phyloP scores from a whole-genome alignment of 2,329 filamentous ascomycete genomes.

The Aureobasidium musti region DNA sequence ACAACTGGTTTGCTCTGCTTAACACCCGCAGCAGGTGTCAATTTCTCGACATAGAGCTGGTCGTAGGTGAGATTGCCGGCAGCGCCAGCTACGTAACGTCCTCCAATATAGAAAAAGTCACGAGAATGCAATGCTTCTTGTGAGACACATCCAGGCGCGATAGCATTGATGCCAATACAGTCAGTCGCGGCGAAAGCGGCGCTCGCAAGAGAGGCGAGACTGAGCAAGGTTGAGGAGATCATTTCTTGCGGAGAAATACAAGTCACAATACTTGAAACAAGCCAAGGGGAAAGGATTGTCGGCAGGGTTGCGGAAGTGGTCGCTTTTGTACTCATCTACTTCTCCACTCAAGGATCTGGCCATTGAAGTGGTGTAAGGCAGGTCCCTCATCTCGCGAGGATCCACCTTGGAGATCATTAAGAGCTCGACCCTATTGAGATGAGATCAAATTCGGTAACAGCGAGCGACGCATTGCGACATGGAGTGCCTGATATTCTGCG shows the following conservation, averaged over 20 bases:
- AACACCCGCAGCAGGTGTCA: conserved; percentile 32
- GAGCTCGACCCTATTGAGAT: not conserved
- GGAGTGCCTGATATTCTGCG: not conserved
- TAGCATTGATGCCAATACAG: conserved; percentile 21
- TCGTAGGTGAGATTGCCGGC: conserved; percentile 27
- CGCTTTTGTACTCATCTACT: conserved; percentile 2
- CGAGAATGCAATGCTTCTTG: conserved; percentile 24
- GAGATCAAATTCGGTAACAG: not conserved
- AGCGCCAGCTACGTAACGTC: conserved; percentile 30
- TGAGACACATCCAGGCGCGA: conserved; percentile 13
- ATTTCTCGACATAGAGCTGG: conserved; percentile 23
- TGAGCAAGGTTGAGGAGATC: conserved; percentile 22
- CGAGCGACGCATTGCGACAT: not conserved
- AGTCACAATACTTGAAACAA: conserved; percentile 14
- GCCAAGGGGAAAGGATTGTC: conserved; percentile 8
- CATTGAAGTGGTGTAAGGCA: not conserved
- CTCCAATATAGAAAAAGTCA: conserved; percentile 29
- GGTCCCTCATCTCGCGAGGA: conserved; percentile 5
- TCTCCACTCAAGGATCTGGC: not conserved
- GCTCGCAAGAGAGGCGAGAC: not conserved
- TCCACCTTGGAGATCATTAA: conserved; percentile 1
- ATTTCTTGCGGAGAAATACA: not conserved
- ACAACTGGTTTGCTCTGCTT: conserved; percentile 42
- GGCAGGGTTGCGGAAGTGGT: conserved; percentile 3
- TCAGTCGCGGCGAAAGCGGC: conserved; percentile 1